Conservation (phyloP, 352 stramenopile genomes). For the Pythium plurisporium region DNA sequence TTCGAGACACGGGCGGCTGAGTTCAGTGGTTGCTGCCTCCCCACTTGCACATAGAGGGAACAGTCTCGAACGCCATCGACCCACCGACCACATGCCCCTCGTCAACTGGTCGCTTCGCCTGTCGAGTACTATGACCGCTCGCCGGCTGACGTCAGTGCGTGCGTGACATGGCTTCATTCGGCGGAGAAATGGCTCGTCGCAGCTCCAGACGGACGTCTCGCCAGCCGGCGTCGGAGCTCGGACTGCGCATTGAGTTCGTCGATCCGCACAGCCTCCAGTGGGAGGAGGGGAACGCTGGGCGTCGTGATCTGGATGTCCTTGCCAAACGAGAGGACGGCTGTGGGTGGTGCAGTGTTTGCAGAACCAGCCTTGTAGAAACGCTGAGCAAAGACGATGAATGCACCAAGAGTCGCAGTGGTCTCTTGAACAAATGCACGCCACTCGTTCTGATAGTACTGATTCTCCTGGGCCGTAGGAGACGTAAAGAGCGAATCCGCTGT, state of each 20-base stretch:
- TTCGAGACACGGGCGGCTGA: not conserved
- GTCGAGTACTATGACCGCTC: not conserved
- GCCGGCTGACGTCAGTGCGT: not conserved
- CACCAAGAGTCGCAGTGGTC: constrained; percentile 20
- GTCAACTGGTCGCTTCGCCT: not conserved
- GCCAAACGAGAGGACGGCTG: constrained; percentile 57
- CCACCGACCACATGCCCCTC: not conserved
- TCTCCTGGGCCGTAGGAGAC: constrained; percentile 18
- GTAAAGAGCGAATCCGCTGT: constrained; percentile 27
- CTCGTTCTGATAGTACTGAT: constrained; percentile 66
- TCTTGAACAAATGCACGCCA: constrained; percentile 41
- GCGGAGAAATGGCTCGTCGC: not conserved
- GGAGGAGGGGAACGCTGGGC: constrained; percentile 35
- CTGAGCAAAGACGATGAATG: constrained; percentile 49
- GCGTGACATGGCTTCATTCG: not conserved
- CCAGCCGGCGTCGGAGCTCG: constrained; percentile 38
- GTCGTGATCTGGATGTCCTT: constrained; percentile 64
- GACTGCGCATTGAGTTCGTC: constrained; percentile 40
- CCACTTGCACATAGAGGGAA: not conserved
- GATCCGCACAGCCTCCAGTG: constrained; percentile 64
- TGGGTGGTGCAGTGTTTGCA: constrained; percentile 12
- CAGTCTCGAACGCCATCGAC: too few species aligned
- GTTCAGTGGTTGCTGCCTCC: not conserved
- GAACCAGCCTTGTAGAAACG: constrained; percentile 48
- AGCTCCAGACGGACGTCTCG: not conserved